Evolutionary conservation across 2,329 filamentous ascomycete genomes (phyloP), one percentile per base, ranked within the genome.

Genomic region (Teratosphaeria destructans): DNA sequence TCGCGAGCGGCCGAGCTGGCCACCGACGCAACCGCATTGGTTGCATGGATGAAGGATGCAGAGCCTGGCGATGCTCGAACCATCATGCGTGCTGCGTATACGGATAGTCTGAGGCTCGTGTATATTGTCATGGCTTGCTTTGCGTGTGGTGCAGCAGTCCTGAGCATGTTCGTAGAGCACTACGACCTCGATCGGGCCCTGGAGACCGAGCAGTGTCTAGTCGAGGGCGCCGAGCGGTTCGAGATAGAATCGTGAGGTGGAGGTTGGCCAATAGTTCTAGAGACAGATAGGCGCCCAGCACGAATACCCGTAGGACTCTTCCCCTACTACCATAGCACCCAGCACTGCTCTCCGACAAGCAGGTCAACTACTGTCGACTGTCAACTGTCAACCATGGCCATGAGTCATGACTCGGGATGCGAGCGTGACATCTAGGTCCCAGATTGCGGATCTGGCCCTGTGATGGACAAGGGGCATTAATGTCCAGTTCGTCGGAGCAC

Each of bases 101-200:
- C 58, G 8, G 54, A 59, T 19, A 56, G 54, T 37, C 16, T 59
- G 26, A 27, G 54, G 23, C 32, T 47, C 12, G 58, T 59, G 3
- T 59, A 56, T 23, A 59, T 59, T 26, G 58, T 53, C 23, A 56
- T 59, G 23, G 53, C 54, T 16, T 35, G n/a, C 8, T 26, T 59
- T 32, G 27, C 54, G 5, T 16, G 53, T 39, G 54, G 52, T 27
- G 58, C 58, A 16, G 54, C 54, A 27, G 19, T 59, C 8, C 3
- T 29, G 39, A 59, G 58, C 52, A 8, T 52, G 35, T 59, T 59
- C 43, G 52, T 59, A n/a, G n/a, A 56, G 58, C 58, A 59, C 29
- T 59, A 56, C 35, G 32, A 56, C 27, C 12, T 59, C 14, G 47
- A 59, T 43, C 16, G 49, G 27, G 29, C 53, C 23, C 37, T 59